phyloP scores from a whole-genome alignment of 1,284 basidiomycete species.

The Ceratobasidium sp. region DNA sequence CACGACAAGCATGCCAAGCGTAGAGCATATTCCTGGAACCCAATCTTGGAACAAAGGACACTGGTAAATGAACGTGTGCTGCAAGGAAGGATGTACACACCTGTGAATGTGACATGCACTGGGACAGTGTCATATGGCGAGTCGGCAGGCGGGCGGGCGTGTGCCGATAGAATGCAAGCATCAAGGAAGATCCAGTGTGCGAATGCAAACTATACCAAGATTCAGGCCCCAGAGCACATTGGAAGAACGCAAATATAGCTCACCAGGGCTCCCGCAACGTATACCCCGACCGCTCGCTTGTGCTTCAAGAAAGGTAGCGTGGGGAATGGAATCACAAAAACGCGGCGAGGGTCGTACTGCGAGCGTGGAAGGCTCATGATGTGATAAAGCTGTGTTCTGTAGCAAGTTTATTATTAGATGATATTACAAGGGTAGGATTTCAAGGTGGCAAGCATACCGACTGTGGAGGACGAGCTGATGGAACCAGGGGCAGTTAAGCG shows the following conservation, averaged over 20 bases:
- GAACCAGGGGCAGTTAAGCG: conserved; percentile 27
- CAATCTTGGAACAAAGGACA: conserved; percentile 76
- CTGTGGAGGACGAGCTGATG: conserved; percentile 33
- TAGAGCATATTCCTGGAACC: conserved; percentile 94
- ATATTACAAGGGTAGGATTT: not conserved
- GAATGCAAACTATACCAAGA: conserved; percentile 78
- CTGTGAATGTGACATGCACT: conserved; percentile 79
- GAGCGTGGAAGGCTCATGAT: conserved; percentile 76
- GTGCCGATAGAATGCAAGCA: conserved; percentile 88
- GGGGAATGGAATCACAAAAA: conserved; percentile 69
- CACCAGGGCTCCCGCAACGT: conserved; percentile 90
- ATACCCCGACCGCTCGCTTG: conserved; percentile 87
- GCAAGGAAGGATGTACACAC: conserved; percentile 6
- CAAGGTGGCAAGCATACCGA: not conserved
- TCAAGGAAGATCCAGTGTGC: conserved; percentile 98
- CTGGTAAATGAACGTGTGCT: not conserved
- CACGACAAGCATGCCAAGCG: conserved; percentile 92
- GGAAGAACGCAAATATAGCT: conserved; percentile 56
- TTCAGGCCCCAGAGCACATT: conserved; percentile 1
- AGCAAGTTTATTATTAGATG: not conserved
- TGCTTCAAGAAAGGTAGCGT: conserved; percentile 60
- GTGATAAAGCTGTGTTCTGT: conserved; percentile 42
- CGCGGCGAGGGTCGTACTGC: conserved; percentile 89
- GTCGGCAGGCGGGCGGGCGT: conserved; percentile 78
- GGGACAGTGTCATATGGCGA: conserved; percentile 78